phyloP scores from a whole-genome alignment of 495 filamentous ascomycete genomes.

The Entonaema liquescens region DNA sequence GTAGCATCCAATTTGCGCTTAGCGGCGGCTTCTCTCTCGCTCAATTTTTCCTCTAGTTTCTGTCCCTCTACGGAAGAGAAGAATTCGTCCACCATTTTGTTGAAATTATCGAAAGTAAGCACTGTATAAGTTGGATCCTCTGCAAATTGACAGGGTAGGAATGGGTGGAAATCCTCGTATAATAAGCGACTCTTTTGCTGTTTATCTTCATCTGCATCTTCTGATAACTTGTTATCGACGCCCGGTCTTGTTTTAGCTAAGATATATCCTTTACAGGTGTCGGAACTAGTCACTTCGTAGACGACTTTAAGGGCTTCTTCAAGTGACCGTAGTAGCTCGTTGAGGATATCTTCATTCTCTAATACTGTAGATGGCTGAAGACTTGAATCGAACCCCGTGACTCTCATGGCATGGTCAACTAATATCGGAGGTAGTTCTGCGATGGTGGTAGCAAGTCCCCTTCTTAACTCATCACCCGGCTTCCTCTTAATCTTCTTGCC shows the following conservation, averaged over 20 bases:
- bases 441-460: constrained; percentile 80
- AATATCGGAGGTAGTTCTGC: constrained; percentile 87
- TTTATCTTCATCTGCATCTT: constrained; percentile 48
- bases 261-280: constrained; percentile 80
- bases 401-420: constrained; percentile 82
- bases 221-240: constrained; percentile 40
- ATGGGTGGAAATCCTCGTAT: constrained; percentile 97
- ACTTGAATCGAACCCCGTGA: constrained; percentile 70
- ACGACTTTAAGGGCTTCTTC: constrained; percentile 72
- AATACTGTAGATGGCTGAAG: constrained; percentile 73
- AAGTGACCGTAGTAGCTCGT: constrained; percentile 69
- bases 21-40: constrained; percentile 81
- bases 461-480: constrained; percentile 74
- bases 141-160: constrained; percentile 84
- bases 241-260: constrained; percentile 71
- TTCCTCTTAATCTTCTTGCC: constrained; percentile 81
- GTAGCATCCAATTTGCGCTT: constrained; percentile 84
- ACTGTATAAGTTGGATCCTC: constrained; percentile 69
- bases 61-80: constrained; percentile 96
- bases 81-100: constrained; percentile 93
- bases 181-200: constrained; percentile 62
- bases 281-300: constrained; percentile 64
- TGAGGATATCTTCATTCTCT: constrained; percentile 67
- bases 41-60: constrained; percentile 82
- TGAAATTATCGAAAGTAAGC: constrained; percentile 82